These are phyloP conservation scores for Plasmodium coatneyi DNA, from an alignment of 169 alveolate genomes.

Conservation along the genomic window DNA sequence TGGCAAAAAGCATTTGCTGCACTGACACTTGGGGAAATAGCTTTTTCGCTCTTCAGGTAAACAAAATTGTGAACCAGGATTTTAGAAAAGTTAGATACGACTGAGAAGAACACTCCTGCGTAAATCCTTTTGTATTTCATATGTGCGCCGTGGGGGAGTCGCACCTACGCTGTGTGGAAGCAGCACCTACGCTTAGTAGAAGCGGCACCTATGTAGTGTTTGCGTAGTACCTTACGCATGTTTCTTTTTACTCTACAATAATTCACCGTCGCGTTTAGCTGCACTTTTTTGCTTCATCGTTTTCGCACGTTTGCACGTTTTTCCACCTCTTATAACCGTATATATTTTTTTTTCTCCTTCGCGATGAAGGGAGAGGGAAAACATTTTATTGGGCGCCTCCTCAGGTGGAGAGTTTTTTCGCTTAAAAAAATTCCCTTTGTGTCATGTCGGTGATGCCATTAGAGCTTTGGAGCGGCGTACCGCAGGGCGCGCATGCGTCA, in stretches of 20 bases:
- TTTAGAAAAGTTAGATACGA: not conserved
- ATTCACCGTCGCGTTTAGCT: not conserved
- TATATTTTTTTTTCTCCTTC: not conserved
- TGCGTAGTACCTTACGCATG: no score
- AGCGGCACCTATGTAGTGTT: no score
- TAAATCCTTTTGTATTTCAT: slow-evolving; percentile 16
- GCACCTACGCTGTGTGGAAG: not conserved
- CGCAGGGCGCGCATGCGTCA: not conserved
- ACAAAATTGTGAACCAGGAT: slow-evolving; percentile 2
- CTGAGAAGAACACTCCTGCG: slow-evolving; percentile 15
- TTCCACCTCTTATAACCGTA: not conserved
- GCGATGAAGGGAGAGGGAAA: not conserved
- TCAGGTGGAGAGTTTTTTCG: not conserved
- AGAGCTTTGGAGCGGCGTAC: not conserved
- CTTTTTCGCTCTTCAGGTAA: slow-evolving; percentile 5
- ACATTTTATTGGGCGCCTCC: not conserved
- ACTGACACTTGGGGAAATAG: not conserved
- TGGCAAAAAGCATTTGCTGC: slow-evolving; percentile 48
- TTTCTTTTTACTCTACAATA: not conserved
- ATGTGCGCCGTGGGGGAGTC: not conserved
- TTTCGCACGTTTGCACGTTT: not conserved
- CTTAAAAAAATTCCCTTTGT: not conserved
- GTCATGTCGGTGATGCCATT: not conserved
- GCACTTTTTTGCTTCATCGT: not conserved
- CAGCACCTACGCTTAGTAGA: not conserved